Conservation (phyloP, 805 yeast species). For the Grigorovia transvaalensis region DNA sequence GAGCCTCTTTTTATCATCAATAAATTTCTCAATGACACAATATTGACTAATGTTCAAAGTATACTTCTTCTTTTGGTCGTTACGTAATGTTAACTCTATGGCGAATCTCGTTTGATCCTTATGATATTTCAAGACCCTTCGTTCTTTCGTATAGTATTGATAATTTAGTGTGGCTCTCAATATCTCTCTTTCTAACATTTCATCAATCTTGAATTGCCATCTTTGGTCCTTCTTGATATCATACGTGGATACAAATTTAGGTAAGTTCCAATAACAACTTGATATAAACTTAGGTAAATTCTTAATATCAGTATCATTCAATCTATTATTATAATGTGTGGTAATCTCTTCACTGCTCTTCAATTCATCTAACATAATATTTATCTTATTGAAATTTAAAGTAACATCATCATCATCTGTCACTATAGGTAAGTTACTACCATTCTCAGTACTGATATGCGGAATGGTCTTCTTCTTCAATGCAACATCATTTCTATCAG, state of each 20-base stretch:
- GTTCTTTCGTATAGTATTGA: conserved; percentile 35
- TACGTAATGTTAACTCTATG: conserved; percentile 45
- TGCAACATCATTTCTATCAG: not conserved
- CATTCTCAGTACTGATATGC: not conserved
- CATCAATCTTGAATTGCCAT: not conserved
- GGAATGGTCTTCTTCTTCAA: too few relatives aligned
- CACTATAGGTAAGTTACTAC: not conserved
- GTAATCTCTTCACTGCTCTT: conserved; percentile 38
- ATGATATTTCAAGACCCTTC: conserved; percentile 48
- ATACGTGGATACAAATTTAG: not conserved
- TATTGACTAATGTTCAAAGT: conserved; percentile 3
- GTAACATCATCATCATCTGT: conserved; percentile 5
- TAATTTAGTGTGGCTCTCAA: conserved; percentile 35
- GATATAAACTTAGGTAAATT: conserved; percentile 60
- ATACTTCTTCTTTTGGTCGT: not conserved
- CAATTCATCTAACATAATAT: conserved; percentile 77
- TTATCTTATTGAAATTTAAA: conserved; percentile 43
- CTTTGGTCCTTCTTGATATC: not conserved
- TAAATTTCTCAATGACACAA: conserved; percentile 5
- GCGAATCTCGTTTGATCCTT: conserved; percentile 54
- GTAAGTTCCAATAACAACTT: conserved; percentile 66
- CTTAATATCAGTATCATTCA: not conserved
- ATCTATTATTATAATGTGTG: not conserved
- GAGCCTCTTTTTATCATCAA: conserved; percentile 14
- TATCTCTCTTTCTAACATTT: conserved; percentile 1